A percentile compares a stretch with the other conserved stretches of the same genome.
These are phyloP conservation scores for Saprolegnia parasitica DNA, from an alignment of 352 stramenopile species.

Conservation along the genomic window DNA sequence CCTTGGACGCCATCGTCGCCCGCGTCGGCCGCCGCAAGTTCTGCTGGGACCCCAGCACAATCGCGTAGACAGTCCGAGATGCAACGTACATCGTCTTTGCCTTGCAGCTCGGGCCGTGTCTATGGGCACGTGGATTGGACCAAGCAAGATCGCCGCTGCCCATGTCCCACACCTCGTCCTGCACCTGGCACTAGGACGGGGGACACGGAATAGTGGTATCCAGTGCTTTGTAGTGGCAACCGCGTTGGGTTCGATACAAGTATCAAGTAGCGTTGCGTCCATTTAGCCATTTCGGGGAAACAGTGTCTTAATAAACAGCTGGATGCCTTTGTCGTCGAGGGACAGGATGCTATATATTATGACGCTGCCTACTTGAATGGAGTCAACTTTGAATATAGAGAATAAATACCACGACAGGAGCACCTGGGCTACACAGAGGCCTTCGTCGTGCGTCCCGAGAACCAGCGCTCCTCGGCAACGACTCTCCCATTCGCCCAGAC, in stretches of 20 bases:
- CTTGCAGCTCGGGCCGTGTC: not conserved
- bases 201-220: not conserved
- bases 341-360: not conserved
- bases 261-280: too few relatives aligned
- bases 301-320: too few relatives aligned
- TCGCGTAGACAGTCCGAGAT: not conserved
- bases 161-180: too few relatives aligned
- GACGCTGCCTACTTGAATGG: too few relatives aligned
- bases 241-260: too few relatives aligned
- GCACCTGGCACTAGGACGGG: not conserved
- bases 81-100: not conserved
- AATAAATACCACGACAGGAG: not conserved
- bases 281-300: too few relatives aligned
- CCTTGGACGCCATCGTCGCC: conserved; percentile 16
- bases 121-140: not conserved
- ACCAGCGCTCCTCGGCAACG: conserved; percentile 9
- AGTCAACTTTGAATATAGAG: not conserved
- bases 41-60: conserved; percentile 23
- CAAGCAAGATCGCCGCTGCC: not conserved
- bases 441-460: not conserved
- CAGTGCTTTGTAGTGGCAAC: too few relatives aligned
- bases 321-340: not conserved
- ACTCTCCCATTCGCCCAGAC: not conserved
- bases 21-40: conserved; percentile 14
- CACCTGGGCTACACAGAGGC: not conserved